Evolutionary conservation across 129 eudicot species (phyloP), one percentile per base, ranked within the genome.

Genomic region (Lonicera japonica): DNA sequence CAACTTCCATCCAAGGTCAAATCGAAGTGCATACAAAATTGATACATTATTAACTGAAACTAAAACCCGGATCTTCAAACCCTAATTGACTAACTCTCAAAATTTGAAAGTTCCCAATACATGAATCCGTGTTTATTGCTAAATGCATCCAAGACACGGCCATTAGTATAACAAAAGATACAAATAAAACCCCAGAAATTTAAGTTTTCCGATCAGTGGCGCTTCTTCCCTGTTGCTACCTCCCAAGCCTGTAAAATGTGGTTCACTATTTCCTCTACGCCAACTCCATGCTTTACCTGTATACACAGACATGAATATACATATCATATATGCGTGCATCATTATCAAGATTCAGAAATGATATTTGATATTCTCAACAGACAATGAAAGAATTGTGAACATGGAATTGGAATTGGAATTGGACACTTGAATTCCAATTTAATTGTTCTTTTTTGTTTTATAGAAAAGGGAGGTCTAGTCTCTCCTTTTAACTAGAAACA

Each of bases 251-350:
- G 82, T 64, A 92, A 68, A 45, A 92, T 53, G 73, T 92, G 86
- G 48, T 80, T 68, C 52, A 82, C 95, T 19, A 92, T 92, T 61
- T 92, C 84, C 63, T 87, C 85, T 16, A 92, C 98, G 7, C 96
- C 98, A n/a, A 87, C 76, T 25, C 95, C 96, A 54, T 92, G 95
- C 79, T 92, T 92, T 71, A 92, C 98, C 98, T 92, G 82, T 71
- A 56, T 34, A 38, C n/a, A n/a, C n/a, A n/a, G n/a, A n/a, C n/a
- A n/a, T n/a, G n/a, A n/a, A n/a, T 65, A 46, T 52, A 56, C 11
- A 59, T 10, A 19, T 56, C 8, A 8, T 8, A 17, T 36, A 64
- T 5, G 36, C 36, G 36, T 29, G 21, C 19, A 51, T 12, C 39
- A 19, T 48, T 56, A n/a, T 13, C 22, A 58, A n/a, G 45, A 29